Evolutionary conservation across 257 asterid genomes (phyloP).

Genomic region (Paraleonurus japonicus): DNA sequence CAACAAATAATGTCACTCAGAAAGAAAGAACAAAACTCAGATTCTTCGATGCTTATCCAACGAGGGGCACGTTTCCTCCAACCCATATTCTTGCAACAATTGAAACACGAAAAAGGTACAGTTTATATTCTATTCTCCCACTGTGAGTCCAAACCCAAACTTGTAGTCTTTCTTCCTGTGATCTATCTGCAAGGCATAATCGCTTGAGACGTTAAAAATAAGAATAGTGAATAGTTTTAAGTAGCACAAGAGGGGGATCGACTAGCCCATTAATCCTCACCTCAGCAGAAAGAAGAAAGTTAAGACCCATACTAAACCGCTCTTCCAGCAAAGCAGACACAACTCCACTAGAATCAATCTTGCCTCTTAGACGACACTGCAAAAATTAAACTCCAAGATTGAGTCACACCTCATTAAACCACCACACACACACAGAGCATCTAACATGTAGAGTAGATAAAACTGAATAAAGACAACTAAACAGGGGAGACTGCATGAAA

Average conservation of each 20-base stretch:
- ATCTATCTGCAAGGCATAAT: conserved; percentile 56
- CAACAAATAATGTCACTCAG: conserved; percentile 25
- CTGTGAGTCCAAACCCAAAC: conserved; percentile 80
- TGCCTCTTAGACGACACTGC: conserved; percentile 94
- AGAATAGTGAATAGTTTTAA: not conserved
- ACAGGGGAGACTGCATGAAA: not conserved
- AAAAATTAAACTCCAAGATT: not conserved
- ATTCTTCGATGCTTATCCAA: conserved; percentile 31
- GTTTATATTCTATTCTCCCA: conserved; percentile 61
- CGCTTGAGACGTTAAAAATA: not conserved
- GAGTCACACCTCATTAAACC: too few species aligned
- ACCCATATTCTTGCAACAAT: conserved; percentile 23
- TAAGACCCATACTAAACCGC: conserved; percentile 81
- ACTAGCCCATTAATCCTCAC: conserved; percentile 35
- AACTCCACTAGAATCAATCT: conserved; percentile 81
- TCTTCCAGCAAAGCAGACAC: conserved; percentile 79
- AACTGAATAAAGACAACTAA: not conserved
- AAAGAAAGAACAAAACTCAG: conserved; percentile 26
- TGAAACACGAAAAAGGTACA: conserved; percentile 7
- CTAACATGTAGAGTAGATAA: too few species aligned
- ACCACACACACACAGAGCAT: too few species aligned
- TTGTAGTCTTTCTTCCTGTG: conserved; percentile 86
- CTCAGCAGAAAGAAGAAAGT: conserved; percentile 93
- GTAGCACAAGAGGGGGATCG: not conserved
- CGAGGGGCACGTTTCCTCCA: not conserved